Conservation (phyloP, 2,329 filamentous ascomycete species). For the Penicillium sp. region DNA sequence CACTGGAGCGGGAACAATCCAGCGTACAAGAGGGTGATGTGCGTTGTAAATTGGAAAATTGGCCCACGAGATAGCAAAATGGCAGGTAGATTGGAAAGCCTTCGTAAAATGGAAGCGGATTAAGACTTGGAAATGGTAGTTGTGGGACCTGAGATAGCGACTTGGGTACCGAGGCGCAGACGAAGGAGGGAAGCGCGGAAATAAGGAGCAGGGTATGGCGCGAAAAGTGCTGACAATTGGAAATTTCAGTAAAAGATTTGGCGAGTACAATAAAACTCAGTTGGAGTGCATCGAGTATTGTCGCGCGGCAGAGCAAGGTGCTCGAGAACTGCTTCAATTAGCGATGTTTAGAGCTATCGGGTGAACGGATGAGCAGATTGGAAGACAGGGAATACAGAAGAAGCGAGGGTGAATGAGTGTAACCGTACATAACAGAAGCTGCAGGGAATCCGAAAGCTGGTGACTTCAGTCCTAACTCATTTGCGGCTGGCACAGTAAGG, state of each 20-base stretch:
- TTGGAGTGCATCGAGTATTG: not conserved
- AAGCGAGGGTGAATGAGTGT: not conserved
- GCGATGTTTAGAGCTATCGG: not conserved
- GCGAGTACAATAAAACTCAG: not conserved
- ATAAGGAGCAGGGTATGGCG: not conserved
- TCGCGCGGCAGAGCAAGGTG: not conserved
- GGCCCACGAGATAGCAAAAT: not conserved
- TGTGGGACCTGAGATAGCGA: not conserved
- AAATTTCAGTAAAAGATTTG: not conserved
- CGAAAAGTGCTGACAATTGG: not conserved
- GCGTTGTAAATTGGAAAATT: too few relatives aligned
- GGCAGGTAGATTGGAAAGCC: too few relatives aligned
- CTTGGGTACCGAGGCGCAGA: not conserved
- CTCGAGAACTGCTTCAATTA: not conserved
- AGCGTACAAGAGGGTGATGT: not conserved
- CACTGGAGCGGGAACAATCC: not conserved
- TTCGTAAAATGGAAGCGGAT: too few relatives aligned
- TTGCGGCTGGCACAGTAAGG: not conserved
- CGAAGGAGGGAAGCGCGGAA: not conserved
- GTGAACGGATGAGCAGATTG: not conserved
- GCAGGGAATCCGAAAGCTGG: not conserved
- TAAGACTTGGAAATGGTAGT: too few relatives aligned
- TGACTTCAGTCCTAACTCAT: too few relatives aligned
- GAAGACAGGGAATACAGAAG: not conserved
- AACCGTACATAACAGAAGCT: not conserved